Conservation (phyloP, 2,329 filamentous ascomycete species). For the Aspergillus bombycis region DNA sequence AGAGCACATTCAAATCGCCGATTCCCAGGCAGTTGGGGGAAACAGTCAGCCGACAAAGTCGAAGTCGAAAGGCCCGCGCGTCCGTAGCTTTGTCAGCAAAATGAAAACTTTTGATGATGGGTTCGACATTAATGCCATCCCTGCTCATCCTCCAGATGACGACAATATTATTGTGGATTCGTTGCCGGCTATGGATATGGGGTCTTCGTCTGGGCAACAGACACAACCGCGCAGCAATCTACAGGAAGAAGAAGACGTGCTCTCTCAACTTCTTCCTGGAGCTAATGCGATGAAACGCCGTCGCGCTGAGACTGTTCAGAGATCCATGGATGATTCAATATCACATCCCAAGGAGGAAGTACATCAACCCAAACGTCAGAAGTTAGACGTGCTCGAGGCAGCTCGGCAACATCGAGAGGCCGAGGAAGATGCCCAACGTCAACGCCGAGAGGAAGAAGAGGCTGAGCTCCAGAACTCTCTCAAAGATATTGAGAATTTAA, state of each 20-base stretch:
- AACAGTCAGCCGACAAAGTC: slow-evolving; percentile 20
- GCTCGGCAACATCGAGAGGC: slow-evolving; percentile 58
- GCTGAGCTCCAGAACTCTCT: slow-evolving; percentile 60
- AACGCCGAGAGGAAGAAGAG: slow-evolving; percentile 67
- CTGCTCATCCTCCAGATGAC: slow-evolving; percentile 37
- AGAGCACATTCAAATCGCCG: slow-evolving; percentile 10
- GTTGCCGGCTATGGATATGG: slow-evolving; percentile 25
- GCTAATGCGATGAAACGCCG: slow-evolving; percentile 79
- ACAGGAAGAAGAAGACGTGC: slow-evolving; percentile 56
- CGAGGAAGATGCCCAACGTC: slow-evolving; percentile 55
- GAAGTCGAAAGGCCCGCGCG: slow-evolving; percentile 28
- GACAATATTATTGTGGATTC: slow-evolving; percentile 21
- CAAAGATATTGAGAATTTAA: slow-evolving; percentile 70
- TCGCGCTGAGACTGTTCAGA: slow-evolving; percentile 63
- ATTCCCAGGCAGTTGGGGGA: slow-evolving; percentile 22
- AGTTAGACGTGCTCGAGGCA: slow-evolving; percentile 70
- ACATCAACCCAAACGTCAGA: slow-evolving; percentile 56
- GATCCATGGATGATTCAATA: slow-evolving; percentile 39
- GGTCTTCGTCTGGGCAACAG: slow-evolving; percentile 25
- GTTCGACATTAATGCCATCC: slow-evolving; percentile 51
- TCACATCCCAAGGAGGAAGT: slow-evolving; percentile 27
- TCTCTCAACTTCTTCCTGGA: slow-evolving; percentile 75
- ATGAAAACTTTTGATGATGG: slow-evolving; percentile 76
- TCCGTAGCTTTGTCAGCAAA: slow-evolving; percentile 40
- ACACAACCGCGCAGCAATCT: slow-evolving; percentile 31